Evolutionary conservation across 345 rosid species (phyloP), one percentile per base, ranked within the genome.

Genomic region (Camelina hispida): DNA sequence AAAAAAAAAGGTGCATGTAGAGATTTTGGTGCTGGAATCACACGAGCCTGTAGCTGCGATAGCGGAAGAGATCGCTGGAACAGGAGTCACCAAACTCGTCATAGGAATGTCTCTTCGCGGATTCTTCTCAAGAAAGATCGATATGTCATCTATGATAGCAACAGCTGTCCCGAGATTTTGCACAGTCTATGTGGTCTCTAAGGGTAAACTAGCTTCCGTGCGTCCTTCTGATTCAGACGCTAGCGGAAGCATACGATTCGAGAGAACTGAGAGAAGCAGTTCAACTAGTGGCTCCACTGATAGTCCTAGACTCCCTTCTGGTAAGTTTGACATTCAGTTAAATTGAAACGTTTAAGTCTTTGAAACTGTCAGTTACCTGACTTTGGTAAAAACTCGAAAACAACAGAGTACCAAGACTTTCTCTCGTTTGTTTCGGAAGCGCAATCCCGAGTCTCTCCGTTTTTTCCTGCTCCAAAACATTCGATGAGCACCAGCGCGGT

Each of bases 161-260:
- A 79, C 66, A 0, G 75, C 80, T 65, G 79, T 80, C 28, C 97
- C 97, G 3, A 83, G 79, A 61, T 88, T 83, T 76, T 94, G 98
- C 61, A 89, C 95, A 0, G 88, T 94, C 37, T 94, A 83, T 68
- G 91, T 84, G 15, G 82, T 91, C 77, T 91, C 91, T 2, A 87
- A 87, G 71, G 96, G 91, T 64, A 88, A 91, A 72, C 65, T 94
- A 69, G 71, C 85, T 73, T 88, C 96, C 0, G 82, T 94, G 65
- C 89, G 97, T 42, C 95, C 95, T 55, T 87, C 96, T 22, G 85
- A 88, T 58, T 78, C 74, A 54, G 96, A 85, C 69, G 60, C 87
- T 22, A 85, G 60, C 32, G 80, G 72, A 69, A 86, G 87, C 76
- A 64, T 50, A 40, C 83, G 70, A 74, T 87, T 74, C 66, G 87